Conservation (phyloP, 805 yeast genomes). For the Candida jianshihensis region DNA sequence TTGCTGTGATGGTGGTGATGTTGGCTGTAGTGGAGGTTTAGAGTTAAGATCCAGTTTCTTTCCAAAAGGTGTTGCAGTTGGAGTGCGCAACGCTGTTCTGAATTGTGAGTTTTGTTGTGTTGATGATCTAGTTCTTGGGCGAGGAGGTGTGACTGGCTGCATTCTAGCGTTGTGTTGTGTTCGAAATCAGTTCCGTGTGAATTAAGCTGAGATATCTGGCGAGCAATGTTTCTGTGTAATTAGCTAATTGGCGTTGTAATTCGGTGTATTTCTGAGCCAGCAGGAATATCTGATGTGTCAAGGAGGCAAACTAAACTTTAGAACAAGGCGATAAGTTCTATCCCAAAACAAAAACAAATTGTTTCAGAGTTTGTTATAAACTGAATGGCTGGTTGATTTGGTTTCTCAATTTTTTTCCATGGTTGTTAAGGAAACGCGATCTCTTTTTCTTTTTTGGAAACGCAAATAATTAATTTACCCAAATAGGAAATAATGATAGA, state of each 20-base stretch:
- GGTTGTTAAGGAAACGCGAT: not conserved
- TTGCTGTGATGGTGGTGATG: conserved; percentile 5
- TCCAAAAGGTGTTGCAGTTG: conserved; percentile 19
- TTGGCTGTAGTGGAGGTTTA: conserved; percentile 6
- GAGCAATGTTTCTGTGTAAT: not conserved
- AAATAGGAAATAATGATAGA: not conserved
- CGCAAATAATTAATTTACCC: not conserved
- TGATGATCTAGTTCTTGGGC: conserved; percentile 8
- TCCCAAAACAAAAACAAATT: not conserved
- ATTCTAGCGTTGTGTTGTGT: conserved; percentile 1
- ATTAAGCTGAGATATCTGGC: no score
- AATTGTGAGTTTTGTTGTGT: no score
- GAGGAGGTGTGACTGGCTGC: conserved; percentile 21
- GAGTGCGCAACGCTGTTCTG: conserved; percentile 11
- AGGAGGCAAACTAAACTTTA: not conserved
- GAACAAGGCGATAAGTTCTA: not conserved
- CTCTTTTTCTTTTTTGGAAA: not conserved
- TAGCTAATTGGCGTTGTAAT: no score
- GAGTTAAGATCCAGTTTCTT: conserved; percentile 6
- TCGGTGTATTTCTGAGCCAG: conserved; percentile 2
- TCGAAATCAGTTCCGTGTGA: not conserved
- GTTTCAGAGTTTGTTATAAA: not conserved
- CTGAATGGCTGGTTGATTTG: conserved; percentile 1
- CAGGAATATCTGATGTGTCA: not conserved
- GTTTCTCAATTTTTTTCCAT: not conserved